phyloP scores from a whole-genome alignment of 495 filamentous ascomycete species.

The Sabuloglossum arenarium region DNA sequence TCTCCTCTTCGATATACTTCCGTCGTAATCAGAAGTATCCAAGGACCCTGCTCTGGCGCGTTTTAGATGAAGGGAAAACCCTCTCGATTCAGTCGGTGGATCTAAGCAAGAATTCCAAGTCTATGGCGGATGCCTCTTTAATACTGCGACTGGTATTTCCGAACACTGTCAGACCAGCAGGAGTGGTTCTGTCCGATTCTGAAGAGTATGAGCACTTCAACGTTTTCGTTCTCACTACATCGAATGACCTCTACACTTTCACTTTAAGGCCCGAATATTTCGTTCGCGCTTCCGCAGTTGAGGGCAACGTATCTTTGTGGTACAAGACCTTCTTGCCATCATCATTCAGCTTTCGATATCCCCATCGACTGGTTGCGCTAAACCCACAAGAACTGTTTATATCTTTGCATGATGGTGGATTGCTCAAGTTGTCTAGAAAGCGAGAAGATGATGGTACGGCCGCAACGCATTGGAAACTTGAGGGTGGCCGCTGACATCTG shows the following conservation, averaged over 20 bases:
- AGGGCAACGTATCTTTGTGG: conserved; percentile 49
- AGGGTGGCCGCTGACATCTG: conserved; percentile 6
- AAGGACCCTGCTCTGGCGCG: conserved; percentile 71
- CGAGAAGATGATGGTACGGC: conserved; percentile 39
- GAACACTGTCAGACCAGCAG: conserved; percentile 43
- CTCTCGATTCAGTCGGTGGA: conserved; percentile 72
- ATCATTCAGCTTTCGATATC: conserved; percentile 53
- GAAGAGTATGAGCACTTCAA: conserved; percentile 57
- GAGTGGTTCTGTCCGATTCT: conserved; percentile 63
- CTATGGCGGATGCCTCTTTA: conserved; percentile 36
- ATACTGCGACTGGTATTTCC: conserved; percentile 62
- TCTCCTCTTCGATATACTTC: conserved; percentile 66
- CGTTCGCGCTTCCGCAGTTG: conserved; percentile 37
- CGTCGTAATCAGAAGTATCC: conserved; percentile 52
- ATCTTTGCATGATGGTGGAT: conserved; percentile 61
- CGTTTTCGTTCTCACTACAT: conserved; percentile 60
- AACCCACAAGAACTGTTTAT: conserved; percentile 53
- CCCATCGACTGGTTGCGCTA: conserved; percentile 61
- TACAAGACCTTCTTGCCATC: conserved; percentile 53
- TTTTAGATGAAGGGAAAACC: conserved; percentile 59
- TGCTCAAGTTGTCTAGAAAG: conserved; percentile 49
- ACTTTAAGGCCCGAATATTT: conserved; percentile 67
- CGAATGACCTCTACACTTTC: conserved; percentile 60
- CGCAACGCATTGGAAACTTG: not conserved
- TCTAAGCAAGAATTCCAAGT: conserved; percentile 44